These are phyloP conservation scores for Nyssa sinensis DNA, from an alignment of 148 eudicot species.

Conservation along the genomic window DNA sequence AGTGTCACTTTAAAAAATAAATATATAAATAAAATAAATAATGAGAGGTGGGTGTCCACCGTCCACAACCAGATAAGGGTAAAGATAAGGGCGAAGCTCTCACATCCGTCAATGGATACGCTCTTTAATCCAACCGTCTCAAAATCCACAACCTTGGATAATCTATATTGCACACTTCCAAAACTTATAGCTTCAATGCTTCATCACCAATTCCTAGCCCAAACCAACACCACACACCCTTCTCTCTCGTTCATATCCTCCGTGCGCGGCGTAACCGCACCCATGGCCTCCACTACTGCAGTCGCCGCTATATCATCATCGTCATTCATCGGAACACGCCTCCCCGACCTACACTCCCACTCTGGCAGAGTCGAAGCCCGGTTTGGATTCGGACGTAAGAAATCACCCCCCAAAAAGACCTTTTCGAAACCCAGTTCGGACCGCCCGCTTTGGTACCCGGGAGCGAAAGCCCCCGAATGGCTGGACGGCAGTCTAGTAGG, in stretches of 20 bases:
- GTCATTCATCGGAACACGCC: conserved; percentile 75
- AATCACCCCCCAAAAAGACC: conserved; percentile 50
- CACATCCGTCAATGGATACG: conserved; percentile 62
- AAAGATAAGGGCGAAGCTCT: conserved; percentile 60
- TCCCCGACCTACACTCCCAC: conserved; percentile 39
- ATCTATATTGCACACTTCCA: background rate
- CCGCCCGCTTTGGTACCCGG: conserved; percentile 92
- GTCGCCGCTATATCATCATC: conserved; percentile 75
- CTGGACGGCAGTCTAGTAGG: conserved; percentile 76
- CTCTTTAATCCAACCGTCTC: conserved; percentile 52
- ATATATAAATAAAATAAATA: no score
- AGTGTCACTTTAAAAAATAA: no score
- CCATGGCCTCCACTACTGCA: conserved; percentile 60
- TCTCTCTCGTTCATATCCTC: conserved; percentile 9
- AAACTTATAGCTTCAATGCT: no score
- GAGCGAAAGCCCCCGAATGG: conserved; percentile 76
- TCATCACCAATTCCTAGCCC: conserved; percentile 27
- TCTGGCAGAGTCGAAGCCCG: conserved; percentile 61
- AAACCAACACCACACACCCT: background rate
- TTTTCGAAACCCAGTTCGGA: conserved; percentile 34
- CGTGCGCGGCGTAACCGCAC: background rate
- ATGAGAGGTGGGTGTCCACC: no score
- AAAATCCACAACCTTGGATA: conserved; percentile 37
- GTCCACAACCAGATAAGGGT: conserved; percentile 59
- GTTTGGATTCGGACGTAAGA: conserved; percentile 71